These are phyloP conservation scores for Chiua virens DNA, from an alignment of 768 basidiomycete species.

Conservation along the genomic window DNA sequence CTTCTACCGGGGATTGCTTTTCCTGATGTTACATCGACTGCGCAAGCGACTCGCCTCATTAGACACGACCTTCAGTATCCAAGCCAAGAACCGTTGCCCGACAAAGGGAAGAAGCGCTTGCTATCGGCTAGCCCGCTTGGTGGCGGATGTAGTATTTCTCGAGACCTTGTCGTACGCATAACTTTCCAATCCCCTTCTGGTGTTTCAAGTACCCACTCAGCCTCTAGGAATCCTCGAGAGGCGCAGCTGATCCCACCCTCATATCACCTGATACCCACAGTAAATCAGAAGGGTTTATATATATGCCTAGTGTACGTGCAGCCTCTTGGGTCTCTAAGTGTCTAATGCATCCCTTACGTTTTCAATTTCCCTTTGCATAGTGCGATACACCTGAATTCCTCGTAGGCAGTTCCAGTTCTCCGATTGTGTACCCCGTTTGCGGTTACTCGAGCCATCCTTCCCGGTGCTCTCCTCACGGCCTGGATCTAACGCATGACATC, in stretches of 20 bases:
- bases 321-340: neutral
- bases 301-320: slow-evolving; percentile 24
- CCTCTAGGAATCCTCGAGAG: slow-evolving; percentile 9
- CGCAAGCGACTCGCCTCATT: neutral
- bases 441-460: slow-evolving; percentile 31
- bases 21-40: neutral
- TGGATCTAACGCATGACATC: slow-evolving; percentile 6
- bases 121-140: neutral
- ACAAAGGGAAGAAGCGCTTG: slow-evolving; percentile 27
- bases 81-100: neutral
- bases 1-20: slow-evolving; percentile 11
- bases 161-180: slow-evolving; percentile 13
- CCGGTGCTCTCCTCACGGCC: slow-evolving; percentile 1
- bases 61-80: neutral
- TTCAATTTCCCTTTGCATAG: slow-evolving; percentile 3
- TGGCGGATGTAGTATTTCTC: neutral
- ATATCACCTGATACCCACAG: neutral
- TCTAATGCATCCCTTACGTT: neutral
- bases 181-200: neutral
- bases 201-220: slow-evolving; percentile 2
- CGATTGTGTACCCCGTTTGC: slow-evolving; percentile 28
- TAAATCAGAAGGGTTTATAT: slow-evolving; percentile 27
- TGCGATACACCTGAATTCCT: slow-evolving; percentile 32
- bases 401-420: slow-evolving; percentile 31
- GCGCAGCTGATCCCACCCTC: neutral